These are phyloP conservation scores for Talaromyces sp. DNA, from an alignment of 2,329 filamentous ascomycete species.

Conservation along the genomic window DNA sequence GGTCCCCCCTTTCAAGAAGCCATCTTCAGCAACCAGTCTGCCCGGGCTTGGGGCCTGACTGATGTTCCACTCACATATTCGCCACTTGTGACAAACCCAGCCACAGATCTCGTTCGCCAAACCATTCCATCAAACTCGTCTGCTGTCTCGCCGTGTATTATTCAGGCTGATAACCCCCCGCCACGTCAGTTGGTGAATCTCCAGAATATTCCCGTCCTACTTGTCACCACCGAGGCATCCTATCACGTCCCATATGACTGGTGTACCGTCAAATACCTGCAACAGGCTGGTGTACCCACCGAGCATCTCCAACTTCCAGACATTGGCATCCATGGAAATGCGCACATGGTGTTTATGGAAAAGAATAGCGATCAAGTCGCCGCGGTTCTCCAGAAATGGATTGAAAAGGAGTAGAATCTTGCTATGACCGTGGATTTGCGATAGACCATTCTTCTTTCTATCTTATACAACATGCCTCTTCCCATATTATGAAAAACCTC, in stretches of 20 bases:
- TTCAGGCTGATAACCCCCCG: constrained; percentile 30
- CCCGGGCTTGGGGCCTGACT: constrained; percentile 43
- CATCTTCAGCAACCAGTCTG: constrained; percentile 29
- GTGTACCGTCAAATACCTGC: constrained; percentile 47
- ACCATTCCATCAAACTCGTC: constrained; percentile 15
- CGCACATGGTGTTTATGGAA: constrained; percentile 52
- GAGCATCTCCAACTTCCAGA: constrained; percentile 42
- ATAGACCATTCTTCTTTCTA: neutral
- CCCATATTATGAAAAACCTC: neutral
- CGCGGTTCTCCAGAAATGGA: constrained; percentile 34
- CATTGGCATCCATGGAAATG: constrained; percentile 46
- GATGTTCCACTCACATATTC: constrained; percentile 46
- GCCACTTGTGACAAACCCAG: constrained; percentile 36
- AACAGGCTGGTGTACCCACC: constrained; percentile 45
- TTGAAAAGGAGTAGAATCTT: constrained; percentile 14
- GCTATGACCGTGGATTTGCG: too few species aligned
- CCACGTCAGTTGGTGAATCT: constrained; percentile 46
- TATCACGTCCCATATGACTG: constrained; percentile 50
- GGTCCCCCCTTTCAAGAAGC: constrained; percentile 48
- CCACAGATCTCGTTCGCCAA: constrained; percentile 26
- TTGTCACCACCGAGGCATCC: constrained; percentile 49
- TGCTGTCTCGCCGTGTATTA: constrained; percentile 27
- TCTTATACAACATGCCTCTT: neutral
- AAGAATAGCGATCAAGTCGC: constrained; percentile 39
- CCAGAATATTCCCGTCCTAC: constrained; percentile 40